Base-by-base conservation (phyloP, 2,329 filamentous ascomycete species). In the Aspergillus sp. region DNA sequence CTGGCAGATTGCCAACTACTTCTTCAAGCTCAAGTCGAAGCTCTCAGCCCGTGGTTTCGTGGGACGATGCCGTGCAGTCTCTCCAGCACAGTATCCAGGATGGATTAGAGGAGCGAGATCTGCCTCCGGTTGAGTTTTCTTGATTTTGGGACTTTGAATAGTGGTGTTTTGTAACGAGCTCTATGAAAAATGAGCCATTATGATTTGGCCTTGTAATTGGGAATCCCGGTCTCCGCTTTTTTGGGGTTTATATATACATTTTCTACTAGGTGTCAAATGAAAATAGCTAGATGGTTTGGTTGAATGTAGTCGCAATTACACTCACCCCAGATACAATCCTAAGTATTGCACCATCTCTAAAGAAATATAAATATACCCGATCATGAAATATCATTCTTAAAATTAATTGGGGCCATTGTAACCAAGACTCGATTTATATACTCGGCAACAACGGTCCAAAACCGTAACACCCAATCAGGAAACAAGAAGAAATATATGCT, bases 41-140 rank as follows among this genome's bases (percentile, higher is more conserved):
- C 6, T 69, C 68, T 2, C 65, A 71, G 20, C 65, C 59, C 20
- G 55, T 54, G 7, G 49, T 68, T 2, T 63, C 68, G 4, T 81
- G 78, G 78, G 61, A 68, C 22, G 64, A 68, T 50, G 73, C 76
- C 24, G 54, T 85, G 22, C 57, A 61, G 24, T 73, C 55, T 42
- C 72, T 85, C 26, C 77, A 78, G 62, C 60, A 69, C 6, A 72
- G 69, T 50, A 74, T 85, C n/a, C 70, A 76, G 51, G 69, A 68
- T 24, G 81, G 79, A 24, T 72, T 81, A 22, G 68, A 66, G 52
- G 72, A 72, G 60, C 77, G 83, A 57, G 80, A 80, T 0, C 58
- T 85, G 55, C 80, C 81, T 1, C 65, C 60, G 16, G 74, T 84
- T 47, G 75, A 77, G 10, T 78, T 83, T 64, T 73, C 63, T 20